Evolutionary conservation across 257 asterid species (phyloP).

Genomic region (Jaltomata sinuosa): DNA sequence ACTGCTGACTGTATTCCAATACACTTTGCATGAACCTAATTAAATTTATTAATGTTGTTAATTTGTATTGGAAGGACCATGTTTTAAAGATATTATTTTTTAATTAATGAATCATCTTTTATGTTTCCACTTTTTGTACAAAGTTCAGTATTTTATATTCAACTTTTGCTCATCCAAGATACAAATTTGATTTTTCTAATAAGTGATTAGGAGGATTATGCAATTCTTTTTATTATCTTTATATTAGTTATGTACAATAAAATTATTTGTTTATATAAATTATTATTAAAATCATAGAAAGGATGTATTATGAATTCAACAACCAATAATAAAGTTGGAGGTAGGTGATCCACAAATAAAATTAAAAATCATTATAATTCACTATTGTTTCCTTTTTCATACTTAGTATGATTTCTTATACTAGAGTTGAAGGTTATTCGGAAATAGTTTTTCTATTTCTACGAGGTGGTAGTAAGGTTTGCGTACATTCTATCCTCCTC

Average conservation of each 20-base stretch:
- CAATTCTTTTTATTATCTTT: neutral
- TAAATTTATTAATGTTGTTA: neutral
- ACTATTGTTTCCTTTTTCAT: too few relatives aligned
- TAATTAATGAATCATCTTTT: neutral
- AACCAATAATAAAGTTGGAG: neutral
- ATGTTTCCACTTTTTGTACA: neutral
- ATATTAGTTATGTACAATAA: neutral
- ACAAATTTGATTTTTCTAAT: neutral
- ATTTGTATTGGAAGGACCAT: neutral
- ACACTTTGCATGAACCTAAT: neutral
- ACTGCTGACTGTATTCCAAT: neutral
- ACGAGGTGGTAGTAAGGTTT: too few relatives aligned
- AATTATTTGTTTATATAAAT: neutral
- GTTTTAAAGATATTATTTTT: neutral
- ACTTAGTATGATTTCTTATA: too few relatives aligned
- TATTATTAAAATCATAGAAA: neutral
- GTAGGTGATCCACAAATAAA: neutral
- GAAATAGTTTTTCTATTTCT: too few relatives aligned
- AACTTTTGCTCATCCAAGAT: neutral
- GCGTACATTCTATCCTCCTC: too few relatives aligned
- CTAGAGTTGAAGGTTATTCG: too few relatives aligned
- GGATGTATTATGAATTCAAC: neutral
- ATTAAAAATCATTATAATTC: neutral
- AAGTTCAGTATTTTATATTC: neutral
- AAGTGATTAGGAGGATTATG: neutral